These are phyloP conservation scores for Clavispora carvajalis DNA, from an alignment of 805 yeast species.

Conservation along the genomic window DNA sequence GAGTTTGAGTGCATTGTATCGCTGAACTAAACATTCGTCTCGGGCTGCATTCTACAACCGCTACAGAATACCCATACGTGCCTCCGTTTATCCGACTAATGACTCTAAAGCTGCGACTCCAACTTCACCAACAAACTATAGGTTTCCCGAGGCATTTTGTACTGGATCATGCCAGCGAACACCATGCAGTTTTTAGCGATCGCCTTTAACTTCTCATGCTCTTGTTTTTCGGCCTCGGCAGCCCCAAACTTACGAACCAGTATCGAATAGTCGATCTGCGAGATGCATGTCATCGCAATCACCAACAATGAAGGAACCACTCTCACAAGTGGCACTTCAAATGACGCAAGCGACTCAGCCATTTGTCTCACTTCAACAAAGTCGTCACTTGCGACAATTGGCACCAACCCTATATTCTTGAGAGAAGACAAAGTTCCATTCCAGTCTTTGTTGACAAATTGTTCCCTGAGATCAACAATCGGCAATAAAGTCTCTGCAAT, in stretches of 20 bases:
- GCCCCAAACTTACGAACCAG: constrained; percentile 40
- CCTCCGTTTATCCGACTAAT: no score
- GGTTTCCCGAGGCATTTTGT: constrained; percentile 84
- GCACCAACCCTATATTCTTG: constrained; percentile 60
- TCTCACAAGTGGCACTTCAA: constrained; percentile 69
- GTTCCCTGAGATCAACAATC: constrained; percentile 62
- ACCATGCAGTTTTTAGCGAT: constrained; percentile 86
- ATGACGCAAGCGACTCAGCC: constrained; percentile 50
- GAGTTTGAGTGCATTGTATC: no score
- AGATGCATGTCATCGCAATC: constrained; percentile 74
- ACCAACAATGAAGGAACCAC: constrained; percentile 76
- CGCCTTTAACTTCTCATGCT: constrained; percentile 46
- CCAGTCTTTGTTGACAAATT: constrained; percentile 54
- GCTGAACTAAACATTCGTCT: no score
- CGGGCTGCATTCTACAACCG: neutral
- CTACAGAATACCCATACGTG: no score
- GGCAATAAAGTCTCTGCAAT: constrained; percentile 61
- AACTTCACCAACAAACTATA: constrained; percentile 64
- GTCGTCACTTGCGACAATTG: constrained; percentile 45
- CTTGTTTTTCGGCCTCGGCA: constrained; percentile 44
- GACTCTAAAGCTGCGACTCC: constrained; percentile 42
- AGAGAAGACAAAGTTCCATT: constrained; percentile 51
- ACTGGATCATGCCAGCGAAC: constrained; percentile 92
- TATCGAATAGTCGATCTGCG: constrained; percentile 47
- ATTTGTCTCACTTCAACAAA: constrained; percentile 55